A percentile compares a stretch with the other conserved stretches of the same genome.
phyloP scores from a whole-genome alignment of 1,284 basidiomycete species.

The Lentinula novae-zelandiae region DNA sequence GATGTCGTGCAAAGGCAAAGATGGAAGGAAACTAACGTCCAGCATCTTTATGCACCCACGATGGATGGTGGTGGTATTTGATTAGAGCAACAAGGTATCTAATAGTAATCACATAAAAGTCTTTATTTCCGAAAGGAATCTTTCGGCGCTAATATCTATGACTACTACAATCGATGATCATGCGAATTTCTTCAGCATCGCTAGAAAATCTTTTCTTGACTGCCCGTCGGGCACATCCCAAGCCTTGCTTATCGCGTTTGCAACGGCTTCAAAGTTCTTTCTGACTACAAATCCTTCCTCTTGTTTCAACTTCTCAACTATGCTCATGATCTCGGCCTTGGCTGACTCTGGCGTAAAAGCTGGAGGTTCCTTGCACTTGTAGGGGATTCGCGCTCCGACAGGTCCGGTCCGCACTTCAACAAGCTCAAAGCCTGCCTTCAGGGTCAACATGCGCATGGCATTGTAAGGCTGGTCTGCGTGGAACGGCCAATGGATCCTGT shows the following conservation, averaged over 20 bases:
- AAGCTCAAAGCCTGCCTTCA: slow-evolving; percentile 9
- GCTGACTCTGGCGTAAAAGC: slow-evolving; percentile 5
- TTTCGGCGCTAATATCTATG: not conserved
- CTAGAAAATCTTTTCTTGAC: not conserved
- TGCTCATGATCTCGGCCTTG: not conserved
- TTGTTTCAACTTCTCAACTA: not conserved
- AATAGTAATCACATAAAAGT: no score
- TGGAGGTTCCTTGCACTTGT: slow-evolving; percentile 1
- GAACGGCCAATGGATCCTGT: slow-evolving; percentile 8
- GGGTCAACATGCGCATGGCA: not conserved
- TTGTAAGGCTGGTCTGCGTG: slow-evolving; percentile 11
- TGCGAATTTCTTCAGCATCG: not conserved
- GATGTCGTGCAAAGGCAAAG: slow-evolving; percentile 39
- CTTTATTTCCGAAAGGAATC: not conserved
- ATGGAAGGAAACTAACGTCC: slow-evolving; percentile 38
- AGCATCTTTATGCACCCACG: slow-evolving; percentile 7
- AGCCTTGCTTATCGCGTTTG: not conserved
- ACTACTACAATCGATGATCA: not conserved
- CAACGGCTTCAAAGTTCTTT: not conserved
- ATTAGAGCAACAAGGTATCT: not conserved
- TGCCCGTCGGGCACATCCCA: not conserved
- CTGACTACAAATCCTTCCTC: slow-evolving; percentile 6
- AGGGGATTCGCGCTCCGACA: slow-evolving; percentile 1
- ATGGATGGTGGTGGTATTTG: not conserved
- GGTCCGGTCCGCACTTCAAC: slow-evolving; percentile 9